phyloP scores from a whole-genome alignment of 768 basidiomycete genomes.

The Symmetrospora coprosmae region DNA sequence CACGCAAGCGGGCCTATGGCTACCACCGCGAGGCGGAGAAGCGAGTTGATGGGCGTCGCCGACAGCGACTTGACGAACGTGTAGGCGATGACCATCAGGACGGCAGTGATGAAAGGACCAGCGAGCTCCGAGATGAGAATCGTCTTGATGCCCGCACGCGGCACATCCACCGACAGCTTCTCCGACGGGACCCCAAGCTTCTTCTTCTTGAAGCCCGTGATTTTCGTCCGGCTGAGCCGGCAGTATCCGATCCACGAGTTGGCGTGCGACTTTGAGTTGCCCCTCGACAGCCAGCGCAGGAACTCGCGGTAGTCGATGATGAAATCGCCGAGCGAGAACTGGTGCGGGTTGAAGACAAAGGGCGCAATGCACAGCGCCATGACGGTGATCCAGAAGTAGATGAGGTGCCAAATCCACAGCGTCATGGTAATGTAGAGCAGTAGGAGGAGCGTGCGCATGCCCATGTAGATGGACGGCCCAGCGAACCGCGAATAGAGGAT shows the following conservation, averaged over 20 bases:
- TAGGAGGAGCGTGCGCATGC: slow-evolving; percentile 81
- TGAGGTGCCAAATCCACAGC: slow-evolving; percentile 77
- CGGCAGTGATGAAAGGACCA: slow-evolving; percentile 37
- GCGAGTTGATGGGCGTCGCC: slow-evolving; percentile 57
- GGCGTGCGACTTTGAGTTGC: slow-evolving; percentile 89
- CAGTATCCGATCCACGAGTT: slow-evolving; percentile 99
- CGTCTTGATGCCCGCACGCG: slow-evolving; percentile 63
- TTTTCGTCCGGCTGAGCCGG: slow-evolving; percentile 89
- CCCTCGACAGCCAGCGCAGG: slow-evolving; percentile 96
- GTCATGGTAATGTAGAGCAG: slow-evolving; percentile 85
- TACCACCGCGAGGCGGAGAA: slow-evolving; percentile 85
- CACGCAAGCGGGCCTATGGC: slow-evolving; percentile 86
- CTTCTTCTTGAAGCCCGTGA: slow-evolving; percentile 99
- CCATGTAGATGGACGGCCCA: slow-evolving; percentile 93
- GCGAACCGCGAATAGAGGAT: slow-evolving; percentile 97
- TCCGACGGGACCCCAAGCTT: slow-evolving; percentile 90
- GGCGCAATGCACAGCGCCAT: slow-evolving; percentile 82
- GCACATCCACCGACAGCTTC: slow-evolving; percentile 87
- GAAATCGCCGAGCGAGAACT: slow-evolving; percentile 88
- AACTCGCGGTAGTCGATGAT: slow-evolving; percentile 95
- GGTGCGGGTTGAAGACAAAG: slow-evolving; percentile 99
- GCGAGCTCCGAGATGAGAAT: slow-evolving; percentile 37
- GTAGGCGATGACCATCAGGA: slow-evolving; percentile 70
- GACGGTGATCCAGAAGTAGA: slow-evolving; percentile 97
- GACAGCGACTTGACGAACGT: slow-evolving; percentile 45